Base-by-base conservation (phyloP, 352 stramenopile species). In the Phytophthora fragariae region DNA sequence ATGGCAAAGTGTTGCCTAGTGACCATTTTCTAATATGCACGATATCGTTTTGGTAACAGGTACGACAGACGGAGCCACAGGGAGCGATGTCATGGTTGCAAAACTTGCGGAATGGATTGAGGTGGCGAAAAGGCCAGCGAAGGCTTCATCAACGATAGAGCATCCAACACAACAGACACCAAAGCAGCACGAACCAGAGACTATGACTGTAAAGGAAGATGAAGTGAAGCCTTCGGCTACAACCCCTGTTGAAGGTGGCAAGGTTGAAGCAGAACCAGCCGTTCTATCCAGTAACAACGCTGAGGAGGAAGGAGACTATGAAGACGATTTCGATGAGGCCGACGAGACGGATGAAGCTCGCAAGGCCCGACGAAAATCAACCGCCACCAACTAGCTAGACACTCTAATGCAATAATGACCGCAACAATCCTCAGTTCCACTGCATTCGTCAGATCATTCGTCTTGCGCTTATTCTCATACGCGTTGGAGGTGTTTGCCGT, bases 291-390 rank as follows among this genome's bases (percentile, higher is more conserved):
- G 17, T 2, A 52, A 33, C 35, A 57, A 64, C 33, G 49, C 50
- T 21, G 70, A 82, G 17, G 76, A 83, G 7, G 76, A 83, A 60
- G 59, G 44, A 9, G 68, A 83, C 27, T 83, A 83, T 19, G 76
- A 83, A 21, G 76, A 81, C 33, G 76, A 83, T 59, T 89, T 92
- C 55, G 84, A 90, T 29, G 73, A 80, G 19, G 33, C 39, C 11
- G 72, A 78, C 49, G 68, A 73, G 5, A 68, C 54, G 15, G 70
- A 77, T 31, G 65, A 77, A 56, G 47, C 21, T 11, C 47, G 57
- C 9, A 76, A 70, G n/a, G 33, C 49, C 15, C 68, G 57, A 56
- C 58, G 68, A 55, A 69, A 76, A 73, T 62, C 33, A 24, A 57
- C 33, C 14, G 31, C 37, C 19, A 41, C 11, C 29, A 62, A 49